Percentiles rank a stretch among this genome's conserved stretches.
phyloP scores from a whole-genome alignment of 352 stramenopile species.

The Phytophthora quininea region DNA sequence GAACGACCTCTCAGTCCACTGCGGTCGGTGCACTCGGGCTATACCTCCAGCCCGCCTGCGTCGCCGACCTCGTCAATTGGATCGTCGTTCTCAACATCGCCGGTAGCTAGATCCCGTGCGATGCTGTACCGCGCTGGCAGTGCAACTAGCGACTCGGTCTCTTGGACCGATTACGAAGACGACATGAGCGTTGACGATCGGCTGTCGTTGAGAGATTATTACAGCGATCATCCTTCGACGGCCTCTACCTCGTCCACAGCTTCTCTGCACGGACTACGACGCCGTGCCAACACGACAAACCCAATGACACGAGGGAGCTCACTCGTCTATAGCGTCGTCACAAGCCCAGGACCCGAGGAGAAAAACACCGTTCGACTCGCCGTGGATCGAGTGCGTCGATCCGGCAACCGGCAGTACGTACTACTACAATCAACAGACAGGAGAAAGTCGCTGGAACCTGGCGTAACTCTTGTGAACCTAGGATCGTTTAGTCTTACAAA shows the following conservation, averaged over 20 bases:
- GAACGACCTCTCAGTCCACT: constrained; percentile 18
- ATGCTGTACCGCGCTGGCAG: constrained; percentile 36
- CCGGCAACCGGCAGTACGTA: constrained; percentile 55
- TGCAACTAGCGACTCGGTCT: constrained; percentile 40
- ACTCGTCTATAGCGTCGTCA: background rate
- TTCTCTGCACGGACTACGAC: constrained; percentile 31
- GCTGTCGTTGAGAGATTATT: constrained; percentile 30
- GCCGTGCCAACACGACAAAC: constrained; percentile 12
- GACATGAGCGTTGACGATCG: constrained; percentile 16
- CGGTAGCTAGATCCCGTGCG: constrained; percentile 28
- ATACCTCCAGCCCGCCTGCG: constrained; percentile 45
- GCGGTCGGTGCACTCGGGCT: constrained; percentile 32
- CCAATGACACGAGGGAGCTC: constrained; percentile 1
- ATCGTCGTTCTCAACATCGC: constrained; percentile 51
- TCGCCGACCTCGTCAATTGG: constrained; percentile 55
- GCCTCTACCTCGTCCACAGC: constrained; percentile 34
- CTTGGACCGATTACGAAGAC: constrained; percentile 39
- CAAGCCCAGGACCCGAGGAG: constrained; percentile 15
- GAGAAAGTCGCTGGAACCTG: constrained; percentile 71
- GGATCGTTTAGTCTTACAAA: constrained; percentile 36
- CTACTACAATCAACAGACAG: constrained; percentile 78
- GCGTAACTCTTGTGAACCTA: constrained; percentile 22
- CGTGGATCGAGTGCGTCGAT: constrained; percentile 74
- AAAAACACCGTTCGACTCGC: constrained; percentile 8
- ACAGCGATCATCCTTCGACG: constrained; percentile 33